Evolutionary conservation across 179 eudicot genomes (phyloP).

Genomic region (Corrigiola litoralis): DNA sequence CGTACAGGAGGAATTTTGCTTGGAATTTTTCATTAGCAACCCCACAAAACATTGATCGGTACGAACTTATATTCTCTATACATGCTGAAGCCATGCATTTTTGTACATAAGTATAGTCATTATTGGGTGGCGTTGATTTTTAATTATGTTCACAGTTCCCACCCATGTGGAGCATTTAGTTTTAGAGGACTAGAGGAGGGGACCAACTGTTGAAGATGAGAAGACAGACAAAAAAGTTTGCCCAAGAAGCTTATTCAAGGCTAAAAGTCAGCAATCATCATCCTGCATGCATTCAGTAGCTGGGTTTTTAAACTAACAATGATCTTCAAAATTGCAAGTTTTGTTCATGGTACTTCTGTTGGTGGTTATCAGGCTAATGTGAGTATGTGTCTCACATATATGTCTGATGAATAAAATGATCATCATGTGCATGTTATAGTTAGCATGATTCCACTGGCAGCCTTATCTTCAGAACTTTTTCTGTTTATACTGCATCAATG

Average conservation of each 20-base stretch:
- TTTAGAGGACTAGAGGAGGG: background rate
- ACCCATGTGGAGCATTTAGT: conserved; percentile 38
- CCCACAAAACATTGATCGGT: background rate
- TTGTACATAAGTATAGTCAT: background rate
- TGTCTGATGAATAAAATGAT: background rate
- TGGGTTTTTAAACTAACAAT: conserved; percentile 19
- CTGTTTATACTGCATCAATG: background rate
- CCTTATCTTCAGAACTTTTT: background rate
- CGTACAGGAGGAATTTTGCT: background rate
- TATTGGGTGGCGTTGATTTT: background rate
- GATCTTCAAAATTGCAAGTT: conserved; percentile 3
- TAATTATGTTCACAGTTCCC: conserved; percentile 13
- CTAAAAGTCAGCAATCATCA: conserved; percentile 19
- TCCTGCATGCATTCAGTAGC: background rate
- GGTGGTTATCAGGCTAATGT: conserved; percentile 4
- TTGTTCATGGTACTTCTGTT: conserved; percentile 14
- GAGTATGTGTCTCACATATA: conserved; percentile 12
- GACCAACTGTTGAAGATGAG: conserved; percentile 10
- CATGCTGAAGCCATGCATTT: background rate
- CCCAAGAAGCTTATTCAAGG: conserved; percentile 5
- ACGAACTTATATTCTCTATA: background rate
- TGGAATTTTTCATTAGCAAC: background rate
- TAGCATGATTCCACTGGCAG: background rate
- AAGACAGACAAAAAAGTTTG: conserved; percentile 1
- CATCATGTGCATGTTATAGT: background rate